Base-by-base conservation (phyloP, 192 early-diverging fungal species). In the Haplosporangium gracile region DNA sequence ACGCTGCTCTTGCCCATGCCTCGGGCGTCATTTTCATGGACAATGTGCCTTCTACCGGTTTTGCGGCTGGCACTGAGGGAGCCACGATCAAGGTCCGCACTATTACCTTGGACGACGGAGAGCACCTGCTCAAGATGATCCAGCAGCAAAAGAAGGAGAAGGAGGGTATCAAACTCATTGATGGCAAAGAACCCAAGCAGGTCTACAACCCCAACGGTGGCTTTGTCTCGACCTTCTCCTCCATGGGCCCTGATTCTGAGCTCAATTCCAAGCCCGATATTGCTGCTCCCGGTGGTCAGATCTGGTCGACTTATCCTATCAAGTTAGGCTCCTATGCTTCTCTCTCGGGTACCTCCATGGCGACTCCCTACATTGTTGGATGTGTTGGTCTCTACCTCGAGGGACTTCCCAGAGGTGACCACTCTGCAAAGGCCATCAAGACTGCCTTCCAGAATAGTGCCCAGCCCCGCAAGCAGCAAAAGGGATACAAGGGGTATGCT, bases 221-320 rank as follows among this genome's bases (percentile, higher is more conserved):
- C 47, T 93, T 88, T 42, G 82, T 96, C 9, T 96, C 96, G 24
- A 69, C 72, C 51, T 97, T 95, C 77, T 95, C 95, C 15, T 95
- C 94, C 34, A 91, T 91, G 80, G 97, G 97, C 29, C 93, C 95
- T 0, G 93, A 91, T 57, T 89, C 89, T 42, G 92, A 96, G 70
- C 86, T 97, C 65, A 83, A 91, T 26, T 76, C 93, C 32, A 95
- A 95, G 85, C 93, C 93, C 0, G 92, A 91, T 10, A 83, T 95
- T 24, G 84, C 89, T 4, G 92, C 93, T 7, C 94, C 94, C 9
- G 94, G 94, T 69, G 91, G 92, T 29, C 88, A 89, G 70, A 93
- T 95, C 76, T 94, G 91, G 74, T 92, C 91, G 29, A 92, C 94
- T 7, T 92, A 88, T 69, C 94, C 93, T 1, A 74, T 90, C 34